Evolutionary conservation across 129 eudicot species (phyloP).

Genomic region (Ambrosia trifida): DNA sequence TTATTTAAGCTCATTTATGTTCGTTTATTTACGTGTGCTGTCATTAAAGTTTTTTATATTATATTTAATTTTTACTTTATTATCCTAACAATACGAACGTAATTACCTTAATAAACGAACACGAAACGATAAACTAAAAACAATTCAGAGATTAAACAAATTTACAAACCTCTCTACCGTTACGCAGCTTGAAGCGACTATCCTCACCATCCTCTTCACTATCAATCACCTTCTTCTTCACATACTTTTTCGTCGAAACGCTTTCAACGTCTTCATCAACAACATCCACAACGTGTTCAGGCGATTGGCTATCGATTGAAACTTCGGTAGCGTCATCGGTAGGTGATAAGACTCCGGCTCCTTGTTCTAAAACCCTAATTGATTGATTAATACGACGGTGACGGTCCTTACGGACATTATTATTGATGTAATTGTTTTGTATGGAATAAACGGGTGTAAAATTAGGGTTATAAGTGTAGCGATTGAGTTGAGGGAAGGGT

Average conservation of each 20-base stretch:
- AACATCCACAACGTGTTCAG: slow-evolving; percentile 12
- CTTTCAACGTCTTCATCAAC: slow-evolving; percentile 20
- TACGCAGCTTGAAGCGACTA: slow-evolving; percentile 57
- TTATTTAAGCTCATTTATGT: no score
- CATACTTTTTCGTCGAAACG: slow-evolving; percentile 27
- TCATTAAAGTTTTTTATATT: no score
- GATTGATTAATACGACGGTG: slow-evolving; percentile 21
- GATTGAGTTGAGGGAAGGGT: slow-evolving; percentile 38
- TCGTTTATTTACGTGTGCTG: no score
- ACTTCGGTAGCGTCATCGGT: slow-evolving; percentile 38
- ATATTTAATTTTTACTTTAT: no score
- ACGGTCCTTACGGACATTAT: neutral
- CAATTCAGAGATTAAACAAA: neutral
- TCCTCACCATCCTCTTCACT: slow-evolving; percentile 41
- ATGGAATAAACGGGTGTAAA: neutral
- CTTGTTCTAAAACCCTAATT: slow-evolving; percentile 44
- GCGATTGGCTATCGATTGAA: no score
- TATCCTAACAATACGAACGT: no score
- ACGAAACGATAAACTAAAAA: neutral
- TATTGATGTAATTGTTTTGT: slow-evolving; percentile 1
- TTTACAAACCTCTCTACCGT: slow-evolving; percentile 67
- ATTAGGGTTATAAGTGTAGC: slow-evolving; percentile 7
- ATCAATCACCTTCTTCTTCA: slow-evolving; percentile 32
- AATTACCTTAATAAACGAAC: no score
- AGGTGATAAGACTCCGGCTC: slow-evolving; percentile 48